Evolutionary conservation across 805 yeast genomes (phyloP).

Genomic region (Candida boidinii): DNA sequence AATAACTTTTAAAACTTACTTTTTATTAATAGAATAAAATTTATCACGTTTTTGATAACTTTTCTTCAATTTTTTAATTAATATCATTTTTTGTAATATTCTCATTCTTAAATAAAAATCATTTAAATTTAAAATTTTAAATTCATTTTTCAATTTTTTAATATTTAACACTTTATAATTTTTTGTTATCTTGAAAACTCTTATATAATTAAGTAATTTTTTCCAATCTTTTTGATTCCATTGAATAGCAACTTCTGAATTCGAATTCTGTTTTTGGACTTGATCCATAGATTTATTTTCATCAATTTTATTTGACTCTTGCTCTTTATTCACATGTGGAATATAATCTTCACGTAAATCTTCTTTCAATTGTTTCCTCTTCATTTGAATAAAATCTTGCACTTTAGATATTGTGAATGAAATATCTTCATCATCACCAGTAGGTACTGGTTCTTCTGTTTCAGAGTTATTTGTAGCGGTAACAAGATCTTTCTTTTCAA

Average conservation of each 20-base stretch:
- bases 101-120: conserved; percentile 14
- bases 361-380: conserved; percentile 5
- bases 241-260: conserved; percentile 2
- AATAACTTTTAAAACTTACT: too few relatives aligned
- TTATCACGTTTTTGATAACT: too few relatives aligned
- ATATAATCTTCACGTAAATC: background rate
- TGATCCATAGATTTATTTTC: too few relatives aligned
- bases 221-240: conserved; percentile 19
- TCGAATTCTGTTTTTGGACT: too few relatives aligned
- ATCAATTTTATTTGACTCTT: too few relatives aligned
- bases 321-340: too few relatives aligned
- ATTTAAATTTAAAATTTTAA: conserved; percentile 15
- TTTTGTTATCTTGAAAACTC: conserved; percentile 11
- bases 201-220: conserved; percentile 12
- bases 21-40: too few relatives aligned
- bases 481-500: too few relatives aligned
- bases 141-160: conserved; percentile 8
- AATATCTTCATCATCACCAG: conserved; percentile 5
- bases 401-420: conserved; percentile 18
- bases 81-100: conserved; percentile 4
- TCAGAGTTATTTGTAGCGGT: too few relatives aligned
- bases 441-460: too few relatives aligned
- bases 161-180: conserved; percentile 8
- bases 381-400: conserved; percentile 13
- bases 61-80: background rate